phyloP scores from a whole-genome alignment of 139 green algal species.

The Protoeuglena noctilucae region DNA sequence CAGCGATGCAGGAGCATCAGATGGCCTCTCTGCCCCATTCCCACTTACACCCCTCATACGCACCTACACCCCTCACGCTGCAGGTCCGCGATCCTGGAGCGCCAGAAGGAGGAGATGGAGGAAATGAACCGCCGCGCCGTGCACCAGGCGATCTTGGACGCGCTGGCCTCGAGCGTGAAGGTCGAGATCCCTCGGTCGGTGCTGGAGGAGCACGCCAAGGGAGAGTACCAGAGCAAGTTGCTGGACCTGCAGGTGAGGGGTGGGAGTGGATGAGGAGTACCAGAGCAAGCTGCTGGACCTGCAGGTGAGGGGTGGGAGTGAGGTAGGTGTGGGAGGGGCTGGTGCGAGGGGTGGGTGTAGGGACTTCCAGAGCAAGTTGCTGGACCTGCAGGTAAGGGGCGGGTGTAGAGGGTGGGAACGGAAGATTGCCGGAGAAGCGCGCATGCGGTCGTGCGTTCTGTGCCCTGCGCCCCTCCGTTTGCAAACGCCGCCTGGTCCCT shows the following conservation, averaged over 20 bases:
- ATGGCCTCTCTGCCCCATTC: not conserved
- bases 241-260: constrained; percentile 10
- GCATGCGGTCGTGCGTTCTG: too few species aligned
- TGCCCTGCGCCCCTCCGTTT: too few species aligned
- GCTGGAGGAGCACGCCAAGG: constrained; percentile 18
- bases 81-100: constrained; percentile 11
- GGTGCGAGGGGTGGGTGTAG: too few species aligned
- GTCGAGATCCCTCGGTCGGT: constrained; percentile 22
- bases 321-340: too few species aligned
- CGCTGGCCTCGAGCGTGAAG: constrained; percentile 18
- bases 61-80: constrained; percentile 3
- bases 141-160: constrained; percentile 18
- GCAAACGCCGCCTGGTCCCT: too few species aligned
- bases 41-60: not conserved
- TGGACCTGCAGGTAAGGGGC: constrained; percentile 9
- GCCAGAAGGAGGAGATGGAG: constrained; percentile 2
- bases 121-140: too few species aligned
- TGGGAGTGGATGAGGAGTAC: constrained; percentile 8
- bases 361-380: constrained; percentile 16
- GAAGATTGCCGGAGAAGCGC: constrained; percentile 15
- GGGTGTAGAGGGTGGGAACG: constrained; percentile 7
- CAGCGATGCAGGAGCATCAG: too few species aligned
- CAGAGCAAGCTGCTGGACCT: constrained; percentile 16
- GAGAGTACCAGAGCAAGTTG: constrained; percentile 26
- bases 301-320: constrained; percentile 10